phyloP scores from a whole-genome alignment of 129 eudicot species.

The Scalesia atractyloides region DNA sequence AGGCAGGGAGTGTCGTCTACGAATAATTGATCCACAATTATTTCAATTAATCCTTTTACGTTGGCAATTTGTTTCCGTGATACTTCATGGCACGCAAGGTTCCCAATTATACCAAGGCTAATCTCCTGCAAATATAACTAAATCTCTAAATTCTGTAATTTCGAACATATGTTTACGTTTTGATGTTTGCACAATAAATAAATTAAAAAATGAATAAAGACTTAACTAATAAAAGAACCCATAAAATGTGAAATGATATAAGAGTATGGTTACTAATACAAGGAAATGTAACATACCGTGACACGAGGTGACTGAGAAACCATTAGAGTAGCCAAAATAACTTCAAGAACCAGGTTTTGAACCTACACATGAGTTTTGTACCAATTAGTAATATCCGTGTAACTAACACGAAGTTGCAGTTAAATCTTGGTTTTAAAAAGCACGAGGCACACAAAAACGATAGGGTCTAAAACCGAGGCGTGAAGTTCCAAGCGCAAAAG shows the following conservation, averaged over 20 bases:
- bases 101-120: constrained; percentile 90
- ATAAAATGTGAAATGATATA: no score
- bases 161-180: background rate
- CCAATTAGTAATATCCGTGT: background rate
- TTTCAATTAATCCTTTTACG: constrained; percentile 60
- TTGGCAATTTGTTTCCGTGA: constrained; percentile 50
- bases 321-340: constrained; percentile 72
- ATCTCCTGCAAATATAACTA: constrained; percentile 58
- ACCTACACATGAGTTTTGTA: constrained; percentile 47
- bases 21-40: constrained; percentile 71
- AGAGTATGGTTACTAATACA: no score
- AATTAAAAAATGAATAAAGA: background rate
- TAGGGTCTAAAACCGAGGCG: no score
- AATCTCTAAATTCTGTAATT: background rate
- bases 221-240: background rate
- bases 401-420: constrained; percentile 1
- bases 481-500: no score
- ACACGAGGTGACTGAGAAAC: constrained; percentile 70
- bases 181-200: constrained; percentile 9
- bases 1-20: constrained; percentile 79
- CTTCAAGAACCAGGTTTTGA: constrained; percentile 81
- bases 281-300: constrained; percentile 56
- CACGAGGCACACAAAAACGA: no score
- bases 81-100: constrained; percentile 90
- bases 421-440: background rate